Conservation (phyloP, 2,329 filamentous ascomycete species). For the Epichloe gansuensis region DNA sequence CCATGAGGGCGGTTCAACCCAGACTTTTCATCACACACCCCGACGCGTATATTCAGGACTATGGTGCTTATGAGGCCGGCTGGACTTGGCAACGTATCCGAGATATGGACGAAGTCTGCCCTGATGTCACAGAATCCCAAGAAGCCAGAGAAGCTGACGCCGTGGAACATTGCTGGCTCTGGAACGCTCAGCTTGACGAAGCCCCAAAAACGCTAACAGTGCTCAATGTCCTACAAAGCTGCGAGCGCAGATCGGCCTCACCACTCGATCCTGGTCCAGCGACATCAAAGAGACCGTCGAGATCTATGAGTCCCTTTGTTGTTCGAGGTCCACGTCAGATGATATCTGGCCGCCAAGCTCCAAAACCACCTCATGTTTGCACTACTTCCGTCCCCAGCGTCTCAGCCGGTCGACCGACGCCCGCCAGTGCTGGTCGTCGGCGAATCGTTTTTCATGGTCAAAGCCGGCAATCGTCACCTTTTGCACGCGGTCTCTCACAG, state of each 20-base stretch:
- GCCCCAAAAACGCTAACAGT: slow-evolving; percentile 32
- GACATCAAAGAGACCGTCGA: slow-evolving; percentile 13
- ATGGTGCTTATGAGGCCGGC: slow-evolving; percentile 35
- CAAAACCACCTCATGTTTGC: slow-evolving; percentile 36
- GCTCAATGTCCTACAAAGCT: slow-evolving; percentile 29
- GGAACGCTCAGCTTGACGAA: slow-evolving; percentile 52
- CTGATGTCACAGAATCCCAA: slow-evolving; percentile 29
- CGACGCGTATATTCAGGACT: slow-evolving; percentile 60
- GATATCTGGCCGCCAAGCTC: slow-evolving; percentile 25
- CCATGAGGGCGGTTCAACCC: slow-evolving; percentile 58
- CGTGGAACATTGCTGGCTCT: slow-evolving; percentile 55
- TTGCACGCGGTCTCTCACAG: slow-evolving; percentile 14
- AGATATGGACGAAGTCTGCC: slow-evolving; percentile 45
- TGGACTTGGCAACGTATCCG: slow-evolving; percentile 65
- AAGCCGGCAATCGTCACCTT: slow-evolving; percentile 21
- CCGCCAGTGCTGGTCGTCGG: slow-evolving; percentile 25
- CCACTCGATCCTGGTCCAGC: slow-evolving; percentile 23
- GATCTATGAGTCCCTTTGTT: slow-evolving; percentile 20
- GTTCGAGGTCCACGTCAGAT: slow-evolving; percentile 30
- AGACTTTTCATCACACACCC: slow-evolving; percentile 66
- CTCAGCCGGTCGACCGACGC: slow-evolving; percentile 25
- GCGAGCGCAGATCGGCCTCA: slow-evolving; percentile 28
- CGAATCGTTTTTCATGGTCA: slow-evolving; percentile 33
- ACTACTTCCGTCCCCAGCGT: slow-evolving; percentile 40
- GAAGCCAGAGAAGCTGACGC: slow-evolving; percentile 50